phyloP scores from a whole-genome alignment of 164 flowering plant genomes.

The Nymphaea thermarum region DNA sequence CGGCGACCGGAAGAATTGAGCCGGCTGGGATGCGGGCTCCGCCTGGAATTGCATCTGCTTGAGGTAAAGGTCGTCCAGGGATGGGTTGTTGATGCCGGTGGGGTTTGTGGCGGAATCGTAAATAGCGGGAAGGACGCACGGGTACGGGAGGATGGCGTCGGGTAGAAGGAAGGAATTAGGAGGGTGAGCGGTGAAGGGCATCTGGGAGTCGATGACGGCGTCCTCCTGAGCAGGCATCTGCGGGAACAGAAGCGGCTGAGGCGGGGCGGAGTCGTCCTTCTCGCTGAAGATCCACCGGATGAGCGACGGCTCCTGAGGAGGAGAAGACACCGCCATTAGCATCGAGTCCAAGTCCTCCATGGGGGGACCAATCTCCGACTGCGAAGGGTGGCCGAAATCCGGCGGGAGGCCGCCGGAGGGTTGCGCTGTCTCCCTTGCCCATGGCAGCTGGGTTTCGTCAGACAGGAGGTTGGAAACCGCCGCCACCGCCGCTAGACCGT shows the following conservation, averaged over 20 bases:
- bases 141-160: constrained; percentile 10
- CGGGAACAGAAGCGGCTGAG: neutral
- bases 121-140: neutral
- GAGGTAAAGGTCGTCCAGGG: neutral
- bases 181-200: constrained; percentile 3
- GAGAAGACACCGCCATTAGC: constrained; percentile 7
- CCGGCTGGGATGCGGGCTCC: neutral
- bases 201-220: constrained; percentile 7
- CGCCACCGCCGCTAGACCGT: constrained; percentile 3
- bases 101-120: neutral
- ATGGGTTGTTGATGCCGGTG: neutral
- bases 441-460: constrained; percentile 18
- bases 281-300: constrained; percentile 31
- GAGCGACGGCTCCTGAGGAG: neutral
- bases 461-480: constrained; percentile 8
- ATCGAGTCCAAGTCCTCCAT: constrained; percentile 64
- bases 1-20: neutral
- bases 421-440: constrained; percentile 19
- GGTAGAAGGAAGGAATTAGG: constrained; percentile 15
- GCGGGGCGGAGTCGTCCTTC: constrained; percentile 33
- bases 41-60: neutral
- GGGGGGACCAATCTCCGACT: constrained; percentile 3
- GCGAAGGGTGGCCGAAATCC: neutral
- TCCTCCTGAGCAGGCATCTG: neutral
- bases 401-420: neutral